Conservation (phyloP, 371 early-diverging fungal genomes). For the Quaeritorhiza haematococci region DNA sequence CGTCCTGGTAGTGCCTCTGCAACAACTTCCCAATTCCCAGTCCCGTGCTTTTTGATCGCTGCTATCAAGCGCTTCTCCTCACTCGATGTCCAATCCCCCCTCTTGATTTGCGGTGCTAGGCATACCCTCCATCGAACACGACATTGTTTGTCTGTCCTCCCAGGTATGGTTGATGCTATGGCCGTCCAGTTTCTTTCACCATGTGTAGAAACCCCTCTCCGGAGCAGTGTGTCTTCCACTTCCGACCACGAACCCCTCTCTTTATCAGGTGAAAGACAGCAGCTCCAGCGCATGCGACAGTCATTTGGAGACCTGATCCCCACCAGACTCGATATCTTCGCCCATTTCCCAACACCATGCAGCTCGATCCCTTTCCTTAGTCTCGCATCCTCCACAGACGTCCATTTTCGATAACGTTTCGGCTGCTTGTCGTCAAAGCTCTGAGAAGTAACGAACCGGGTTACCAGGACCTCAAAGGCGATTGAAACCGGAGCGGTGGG, state of each 20-base stretch:
- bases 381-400: too few species aligned
- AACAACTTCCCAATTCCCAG: neutral
- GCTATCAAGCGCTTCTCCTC: too few species aligned
- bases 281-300: neutral
- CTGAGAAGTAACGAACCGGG: too few species aligned
- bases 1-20: neutral
- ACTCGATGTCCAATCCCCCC: too few species aligned
- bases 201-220: neutral
- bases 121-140: neutral
- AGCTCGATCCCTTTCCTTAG: too few species aligned
- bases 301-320: neutral
- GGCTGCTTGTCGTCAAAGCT: too few species aligned
- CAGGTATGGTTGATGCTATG: neutral
- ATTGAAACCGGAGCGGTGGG: too few species aligned
- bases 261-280: neutral
- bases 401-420: too few species aligned
- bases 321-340: neutral
- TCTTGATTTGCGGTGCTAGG: too few species aligned
- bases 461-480: too few species aligned
- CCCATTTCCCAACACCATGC: too few species aligned
- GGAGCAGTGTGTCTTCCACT: neutral
- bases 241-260: neutral
- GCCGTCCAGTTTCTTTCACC: neutral
- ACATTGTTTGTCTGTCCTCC: neutral
- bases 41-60: too few species aligned